Evolutionary conservation across 495 filamentous ascomycete species (phyloP), one percentile per base, ranked within the genome.

Genomic region (Pyronema omphalodes): DNA sequence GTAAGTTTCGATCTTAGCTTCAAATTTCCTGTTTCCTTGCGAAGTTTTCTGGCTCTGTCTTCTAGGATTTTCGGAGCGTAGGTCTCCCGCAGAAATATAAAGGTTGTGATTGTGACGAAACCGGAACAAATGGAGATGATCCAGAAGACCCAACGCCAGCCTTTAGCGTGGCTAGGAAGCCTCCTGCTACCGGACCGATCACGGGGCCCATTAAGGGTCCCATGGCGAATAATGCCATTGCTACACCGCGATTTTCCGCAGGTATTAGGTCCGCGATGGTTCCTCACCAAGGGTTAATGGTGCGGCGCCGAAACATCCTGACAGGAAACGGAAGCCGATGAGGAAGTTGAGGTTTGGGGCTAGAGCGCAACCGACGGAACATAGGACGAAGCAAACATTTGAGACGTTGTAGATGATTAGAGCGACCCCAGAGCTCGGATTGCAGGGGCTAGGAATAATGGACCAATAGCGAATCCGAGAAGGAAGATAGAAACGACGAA

Each of bases 131-230:
- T 79, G 9, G 71, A 61, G 18, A 80, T 51, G 0, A 80, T 59
- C 74, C 77, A 81, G 53, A 80, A 79, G 0, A 74, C 70, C 80
- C 81, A 84, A 53, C 79, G 63, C 81, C 81, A 83, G 0, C 79
- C 79, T 44, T 72, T 73, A 0, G 71, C 74, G 54, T 79, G 0
- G 73, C 61, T 5, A 75, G 53, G 56, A 70, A 77, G 6, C 78
- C 77, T 5, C 76, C 79, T 9, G 65, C 67, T 8, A 81, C 68
- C 6, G 79, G 79, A 0, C 77, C 80, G 53, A 76, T 65, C 6
- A 74, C 66, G 0, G 74, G 74, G n/a, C 76, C 77, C 3, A 77
- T 57, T 0, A 78, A 57, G 0, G 75, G 74, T 2, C 74, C 77
- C 8, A 76, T 37, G 4, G 62, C 62, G 57, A 68, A 79, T 19